phyloP scores from a whole-genome alignment of 2,329 filamentous ascomycete genomes.

The Monosporascus sp. region DNA sequence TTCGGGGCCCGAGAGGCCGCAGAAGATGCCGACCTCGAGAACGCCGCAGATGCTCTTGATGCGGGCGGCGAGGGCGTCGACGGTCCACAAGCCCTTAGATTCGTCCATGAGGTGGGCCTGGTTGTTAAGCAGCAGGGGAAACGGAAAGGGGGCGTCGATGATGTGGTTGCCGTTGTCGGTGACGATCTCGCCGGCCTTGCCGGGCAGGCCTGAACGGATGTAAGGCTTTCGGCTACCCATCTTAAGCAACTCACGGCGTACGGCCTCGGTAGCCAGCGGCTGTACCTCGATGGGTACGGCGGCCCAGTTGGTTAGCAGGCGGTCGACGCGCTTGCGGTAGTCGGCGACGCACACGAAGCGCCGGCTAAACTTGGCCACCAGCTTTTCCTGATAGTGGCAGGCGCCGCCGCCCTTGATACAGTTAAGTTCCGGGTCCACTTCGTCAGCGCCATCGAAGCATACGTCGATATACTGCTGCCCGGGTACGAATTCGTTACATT shows the following conservation, averaged over 20 bases:
- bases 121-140: constrained; percentile 53
- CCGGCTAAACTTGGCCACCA: constrained; percentile 78
- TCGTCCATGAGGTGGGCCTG: constrained; percentile 44
- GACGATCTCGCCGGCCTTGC: constrained; percentile 72
- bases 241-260: constrained; percentile 64
- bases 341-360: constrained; percentile 89
- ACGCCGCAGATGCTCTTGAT: constrained; percentile 83
- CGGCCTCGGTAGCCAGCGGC: constrained; percentile 72
- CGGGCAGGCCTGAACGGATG: constrained; percentile 65
- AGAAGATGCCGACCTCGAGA: constrained; percentile 87
- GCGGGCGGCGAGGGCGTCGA: constrained; percentile 64
- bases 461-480: constrained; percentile 66
- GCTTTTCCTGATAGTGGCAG: constrained; percentile 97
- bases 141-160: constrained; percentile 81
- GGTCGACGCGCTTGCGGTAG: constrained; percentile 79
- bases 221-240: constrained; percentile 68
- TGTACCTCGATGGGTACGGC: constrained; percentile 90
- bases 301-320: constrained; percentile 72
- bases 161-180: constrained; percentile 87
- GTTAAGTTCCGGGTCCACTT: constrained; percentile 91
- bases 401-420: constrained; percentile 97
- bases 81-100: constrained; percentile 69
- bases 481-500: constrained; percentile 31
- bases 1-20: constrained; percentile 71
- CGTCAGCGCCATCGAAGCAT: constrained; percentile 93